These are phyloP conservation scores for Termitomyces sp. DNA, from an alignment of 768 basidiomycete species.

Conservation along the genomic window DNA sequence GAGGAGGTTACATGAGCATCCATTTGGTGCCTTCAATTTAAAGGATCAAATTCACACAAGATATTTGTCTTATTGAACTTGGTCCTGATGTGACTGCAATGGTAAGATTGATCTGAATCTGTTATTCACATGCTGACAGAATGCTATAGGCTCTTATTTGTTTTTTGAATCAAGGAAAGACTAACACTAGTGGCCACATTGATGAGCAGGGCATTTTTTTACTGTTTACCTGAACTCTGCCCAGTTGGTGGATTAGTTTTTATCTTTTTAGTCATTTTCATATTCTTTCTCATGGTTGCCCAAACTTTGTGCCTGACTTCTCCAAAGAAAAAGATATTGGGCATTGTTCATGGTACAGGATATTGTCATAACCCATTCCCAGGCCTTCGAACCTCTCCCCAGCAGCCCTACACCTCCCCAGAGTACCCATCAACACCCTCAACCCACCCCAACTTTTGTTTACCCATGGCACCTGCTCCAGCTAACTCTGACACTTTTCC, in stretches of 20 bases:
- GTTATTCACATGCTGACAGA: not conserved
- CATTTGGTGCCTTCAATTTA: too few species aligned
- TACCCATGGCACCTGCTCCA: too few species aligned
- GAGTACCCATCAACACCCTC: too few species aligned
- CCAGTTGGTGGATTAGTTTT: not conserved
- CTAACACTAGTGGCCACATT: not conserved
- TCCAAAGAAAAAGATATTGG: not conserved
- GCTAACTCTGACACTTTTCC: too few species aligned
- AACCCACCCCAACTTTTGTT: too few species aligned
- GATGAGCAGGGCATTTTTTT: slow-evolving; percentile 4
- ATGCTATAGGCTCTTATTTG: not conserved
- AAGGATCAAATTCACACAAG: not conserved
- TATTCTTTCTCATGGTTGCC: not conserved
- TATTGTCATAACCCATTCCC: too few species aligned
- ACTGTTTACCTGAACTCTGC: not conserved
- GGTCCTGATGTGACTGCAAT: not conserved
- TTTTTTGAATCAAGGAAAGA: not conserved
- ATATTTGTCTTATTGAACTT: not conserved
- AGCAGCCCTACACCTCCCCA: too few species aligned
- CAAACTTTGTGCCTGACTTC: not conserved
- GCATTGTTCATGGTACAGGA: not conserved
- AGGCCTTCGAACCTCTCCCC: too few species aligned
- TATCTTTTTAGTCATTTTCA: not conserved
- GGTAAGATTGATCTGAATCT: not conserved
- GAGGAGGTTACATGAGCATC: too few species aligned